phyloP scores from a whole-genome alignment of 768 basidiomycete genomes.

The Flagelloscypha sp. region DNA sequence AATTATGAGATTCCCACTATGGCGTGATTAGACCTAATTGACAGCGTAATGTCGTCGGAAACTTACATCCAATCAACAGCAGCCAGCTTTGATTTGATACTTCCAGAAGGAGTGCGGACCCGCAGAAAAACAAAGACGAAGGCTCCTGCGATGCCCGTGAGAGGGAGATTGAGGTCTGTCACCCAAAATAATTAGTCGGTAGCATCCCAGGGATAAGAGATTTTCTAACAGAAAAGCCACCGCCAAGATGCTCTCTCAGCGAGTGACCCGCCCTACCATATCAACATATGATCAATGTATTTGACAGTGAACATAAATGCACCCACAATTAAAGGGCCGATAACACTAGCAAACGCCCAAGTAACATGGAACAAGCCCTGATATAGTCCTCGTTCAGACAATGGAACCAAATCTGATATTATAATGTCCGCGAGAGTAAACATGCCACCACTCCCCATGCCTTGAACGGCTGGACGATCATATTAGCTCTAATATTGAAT shows the following conservation, averaged over 20 bases:
- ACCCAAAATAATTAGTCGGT: not conserved
- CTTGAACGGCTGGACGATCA: constrained; percentile 28
- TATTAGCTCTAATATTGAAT: not conserved
- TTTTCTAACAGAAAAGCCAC: constrained; percentile 26
- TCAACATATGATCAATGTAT: too few species aligned
- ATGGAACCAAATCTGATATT: constrained; percentile 33
- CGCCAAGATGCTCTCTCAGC: constrained; percentile 22
- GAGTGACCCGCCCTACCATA: constrained; percentile 23
- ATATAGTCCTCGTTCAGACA: constrained; percentile 32
- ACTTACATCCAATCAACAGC: constrained; percentile 27
- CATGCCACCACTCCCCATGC: constrained; percentile 28
- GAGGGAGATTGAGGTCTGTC: constrained; percentile 25
- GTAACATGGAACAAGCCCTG: constrained; percentile 21
- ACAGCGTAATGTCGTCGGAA: not conserved
- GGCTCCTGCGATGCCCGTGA: constrained; percentile 14
- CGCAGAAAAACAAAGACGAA: constrained; percentile 14
- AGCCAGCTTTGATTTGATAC: constrained; percentile 17
- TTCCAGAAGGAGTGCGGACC: constrained; percentile 14
- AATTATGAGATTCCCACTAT: constrained; percentile 27
- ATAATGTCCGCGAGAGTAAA: constrained; percentile 28
- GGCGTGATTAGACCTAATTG: constrained; percentile 7
- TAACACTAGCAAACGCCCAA: constrained; percentile 22
- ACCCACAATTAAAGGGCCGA: constrained; percentile 22
- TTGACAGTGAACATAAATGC: not conserved
- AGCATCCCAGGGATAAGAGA: not conserved